phyloP scores from a whole-genome alignment of 2,329 filamentous ascomycete species.

The Pseudocercospora eumusae region DNA sequence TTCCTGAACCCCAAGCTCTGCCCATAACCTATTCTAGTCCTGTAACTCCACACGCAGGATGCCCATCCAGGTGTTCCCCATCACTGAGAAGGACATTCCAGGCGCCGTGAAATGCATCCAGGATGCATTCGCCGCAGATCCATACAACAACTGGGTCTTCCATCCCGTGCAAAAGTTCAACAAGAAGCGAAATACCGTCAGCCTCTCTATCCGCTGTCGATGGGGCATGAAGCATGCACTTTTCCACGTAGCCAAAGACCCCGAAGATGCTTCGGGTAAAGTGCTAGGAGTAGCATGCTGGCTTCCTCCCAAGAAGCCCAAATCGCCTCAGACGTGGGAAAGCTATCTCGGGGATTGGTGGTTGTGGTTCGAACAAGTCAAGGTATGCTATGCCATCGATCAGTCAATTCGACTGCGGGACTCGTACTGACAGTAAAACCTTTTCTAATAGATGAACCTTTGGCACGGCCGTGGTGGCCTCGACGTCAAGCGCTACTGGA shows the following conservation, averaged over 20 bases:
- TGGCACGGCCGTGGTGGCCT: conserved; percentile 69
- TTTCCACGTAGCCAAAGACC: conserved; percentile 69
- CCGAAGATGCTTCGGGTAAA: conserved; percentile 42
- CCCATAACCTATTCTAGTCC: too few species aligned
- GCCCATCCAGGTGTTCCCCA: conserved; percentile 56
- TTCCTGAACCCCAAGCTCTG: too few species aligned
- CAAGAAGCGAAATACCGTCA: conserved; percentile 61
- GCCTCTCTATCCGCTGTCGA: conserved; percentile 64
- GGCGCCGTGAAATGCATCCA: conserved; percentile 67
- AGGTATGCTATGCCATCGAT: too few species aligned
- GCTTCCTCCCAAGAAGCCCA: conserved; percentile 57
- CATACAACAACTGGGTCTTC: conserved; percentile 67
- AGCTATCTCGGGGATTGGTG: conserved; percentile 61
- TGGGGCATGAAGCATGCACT: conserved; percentile 71
- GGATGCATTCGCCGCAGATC: conserved; percentile 65
- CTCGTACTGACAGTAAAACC: too few species aligned
- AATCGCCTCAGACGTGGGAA: conserved; percentile 58
- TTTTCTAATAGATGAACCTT: conserved; percentile 66
- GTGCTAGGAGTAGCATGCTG: conserved; percentile 73
- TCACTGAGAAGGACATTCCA: conserved; percentile 62
- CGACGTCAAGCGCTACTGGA: conserved; percentile 64
- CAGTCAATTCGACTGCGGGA: too few species aligned
- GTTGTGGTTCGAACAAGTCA: conserved; percentile 66
- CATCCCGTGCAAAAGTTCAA: conserved; percentile 53
- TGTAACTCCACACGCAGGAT: too few species aligned